Conservation (phyloP, 2,329 filamentous ascomycete genomes). For the Verticillium klebahnii region DNA sequence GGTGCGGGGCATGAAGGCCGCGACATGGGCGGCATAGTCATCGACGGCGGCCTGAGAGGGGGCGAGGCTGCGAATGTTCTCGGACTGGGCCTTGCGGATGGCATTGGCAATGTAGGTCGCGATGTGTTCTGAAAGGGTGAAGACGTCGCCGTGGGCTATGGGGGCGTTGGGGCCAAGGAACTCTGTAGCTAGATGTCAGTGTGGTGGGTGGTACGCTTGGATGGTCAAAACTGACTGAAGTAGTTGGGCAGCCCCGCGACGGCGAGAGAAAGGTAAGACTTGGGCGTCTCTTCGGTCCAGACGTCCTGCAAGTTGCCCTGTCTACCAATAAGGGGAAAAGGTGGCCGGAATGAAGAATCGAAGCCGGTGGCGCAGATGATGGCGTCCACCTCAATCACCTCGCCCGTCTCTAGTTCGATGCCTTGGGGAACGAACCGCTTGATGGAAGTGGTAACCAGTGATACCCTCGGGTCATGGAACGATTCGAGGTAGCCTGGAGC, state of each 20-base stretch:
- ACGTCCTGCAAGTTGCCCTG: constrained; percentile 46
- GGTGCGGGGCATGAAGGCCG: constrained; percentile 48
- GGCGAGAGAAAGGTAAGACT: constrained; percentile 51
- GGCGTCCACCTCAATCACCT: constrained; percentile 46
- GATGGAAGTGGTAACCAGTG: constrained; percentile 29
- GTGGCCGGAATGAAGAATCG: constrained; percentile 46
- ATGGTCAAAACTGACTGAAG: constrained; percentile 37
- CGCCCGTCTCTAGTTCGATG: constrained; percentile 41
- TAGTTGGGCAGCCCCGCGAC: constrained; percentile 49
- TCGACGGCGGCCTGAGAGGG: constrained; percentile 41
- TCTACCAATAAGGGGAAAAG: constrained; percentile 44
- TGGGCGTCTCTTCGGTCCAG: constrained; percentile 38
- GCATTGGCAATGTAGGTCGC: constrained; percentile 45
- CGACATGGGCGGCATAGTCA: constrained; percentile 46
- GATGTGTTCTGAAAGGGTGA: constrained; percentile 47
- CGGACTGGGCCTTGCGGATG: constrained; percentile 44
- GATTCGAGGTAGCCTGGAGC: constrained; percentile 45
- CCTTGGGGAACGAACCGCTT: constrained; percentile 41
- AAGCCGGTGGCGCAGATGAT: constrained; percentile 57
- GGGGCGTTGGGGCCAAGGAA: constrained; percentile 49
- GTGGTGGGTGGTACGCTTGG: not conserved
- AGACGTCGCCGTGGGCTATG: constrained; percentile 45
- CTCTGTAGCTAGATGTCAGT: constrained; percentile 21
- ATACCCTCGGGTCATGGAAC: constrained; percentile 11
- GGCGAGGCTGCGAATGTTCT: constrained; percentile 41